phyloP scores from a whole-genome alignment of 2,329 filamentous ascomycete species.

The Tolypocladium inflatum region DNA sequence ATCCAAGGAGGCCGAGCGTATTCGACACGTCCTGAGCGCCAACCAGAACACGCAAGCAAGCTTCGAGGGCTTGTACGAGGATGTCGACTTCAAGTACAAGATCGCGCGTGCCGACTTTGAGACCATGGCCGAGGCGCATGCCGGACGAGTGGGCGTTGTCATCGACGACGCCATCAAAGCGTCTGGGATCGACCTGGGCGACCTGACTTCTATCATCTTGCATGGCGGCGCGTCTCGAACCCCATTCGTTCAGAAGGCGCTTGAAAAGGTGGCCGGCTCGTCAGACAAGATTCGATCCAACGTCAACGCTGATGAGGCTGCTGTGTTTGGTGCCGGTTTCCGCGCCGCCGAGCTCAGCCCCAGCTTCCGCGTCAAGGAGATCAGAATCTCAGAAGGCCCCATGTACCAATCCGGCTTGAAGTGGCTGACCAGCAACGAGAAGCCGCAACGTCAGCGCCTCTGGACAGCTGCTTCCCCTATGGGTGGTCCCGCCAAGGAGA shows the following conservation, averaged over 20 bases:
- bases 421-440: constrained; percentile 59
- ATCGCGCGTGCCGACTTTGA: constrained; percentile 74
- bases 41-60: constrained; percentile 72
- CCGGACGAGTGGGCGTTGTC: constrained; percentile 56
- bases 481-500: constrained; percentile 68
- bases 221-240: constrained; percentile 86
- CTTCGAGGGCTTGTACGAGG: constrained; percentile 86
- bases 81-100: constrained; percentile 91
- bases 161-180: constrained; percentile 65
- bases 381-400: constrained; percentile 69
- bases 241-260: constrained; percentile 84
- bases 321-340: constrained; percentile 92
- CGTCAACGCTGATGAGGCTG: constrained; percentile 94
- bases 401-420: constrained; percentile 66
- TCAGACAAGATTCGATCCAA: constrained; percentile 79
- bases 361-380: constrained; percentile 97
- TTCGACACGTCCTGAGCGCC: constrained; percentile 85
- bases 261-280: constrained; percentile 66
- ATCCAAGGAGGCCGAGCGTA: constrained; percentile 82
- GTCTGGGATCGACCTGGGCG: constrained; percentile 61
- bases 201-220: constrained; percentile 84
- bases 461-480: constrained; percentile 71
- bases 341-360: constrained; percentile 86
- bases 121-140: constrained; percentile 58
- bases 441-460: constrained; percentile 69